phyloP scores from a whole-genome alignment of 1,284 basidiomycete species.

The Flammula alnicola region DNA sequence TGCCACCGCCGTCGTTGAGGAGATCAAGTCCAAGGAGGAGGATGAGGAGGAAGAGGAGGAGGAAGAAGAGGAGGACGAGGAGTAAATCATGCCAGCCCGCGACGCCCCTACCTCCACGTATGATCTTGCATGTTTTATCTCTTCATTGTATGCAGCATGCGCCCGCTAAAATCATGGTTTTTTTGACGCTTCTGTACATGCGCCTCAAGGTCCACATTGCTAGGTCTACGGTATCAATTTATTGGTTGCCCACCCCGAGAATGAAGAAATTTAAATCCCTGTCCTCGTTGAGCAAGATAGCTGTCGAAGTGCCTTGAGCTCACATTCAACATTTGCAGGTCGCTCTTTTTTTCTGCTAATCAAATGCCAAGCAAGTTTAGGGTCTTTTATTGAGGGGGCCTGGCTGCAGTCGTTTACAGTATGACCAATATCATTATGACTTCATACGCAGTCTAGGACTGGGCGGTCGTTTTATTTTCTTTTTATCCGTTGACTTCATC shows the following conservation, averaged over 20 bases:
- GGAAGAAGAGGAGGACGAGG: constrained; percentile 76
- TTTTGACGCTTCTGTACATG: constrained; percentile 14
- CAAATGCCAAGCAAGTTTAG: no score
- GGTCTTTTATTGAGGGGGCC: no score
- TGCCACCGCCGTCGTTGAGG: constrained; percentile 94
- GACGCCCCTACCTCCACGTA: constrained; percentile 27
- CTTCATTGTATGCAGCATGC: constrained; percentile 50
- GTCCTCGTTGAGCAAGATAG: neutral
- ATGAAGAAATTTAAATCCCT: neutral
- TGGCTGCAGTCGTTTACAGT: no score
- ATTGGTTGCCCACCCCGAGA: constrained; percentile 1
- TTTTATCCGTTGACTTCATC: no score
- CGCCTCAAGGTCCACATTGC: neutral
- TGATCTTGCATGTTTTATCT: constrained; percentile 44
- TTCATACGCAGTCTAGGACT: no score
- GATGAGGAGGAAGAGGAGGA: constrained; percentile 90
- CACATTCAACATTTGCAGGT: no score
- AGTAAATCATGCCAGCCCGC: constrained; percentile 38
- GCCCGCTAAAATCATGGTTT: constrained; percentile 36
- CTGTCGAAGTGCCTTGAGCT: no score
- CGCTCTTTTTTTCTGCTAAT: neutral
- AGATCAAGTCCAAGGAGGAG: constrained; percentile 81
- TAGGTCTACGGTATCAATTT: neutral
- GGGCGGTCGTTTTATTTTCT: no score
- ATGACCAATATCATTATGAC: no score